Percentiles rank a stretch among this genome's conserved stretches.
These are phyloP conservation scores for Picochlorum sp. DNA, from an alignment of 139 green algal species.

Conservation along the genomic window DNA sequence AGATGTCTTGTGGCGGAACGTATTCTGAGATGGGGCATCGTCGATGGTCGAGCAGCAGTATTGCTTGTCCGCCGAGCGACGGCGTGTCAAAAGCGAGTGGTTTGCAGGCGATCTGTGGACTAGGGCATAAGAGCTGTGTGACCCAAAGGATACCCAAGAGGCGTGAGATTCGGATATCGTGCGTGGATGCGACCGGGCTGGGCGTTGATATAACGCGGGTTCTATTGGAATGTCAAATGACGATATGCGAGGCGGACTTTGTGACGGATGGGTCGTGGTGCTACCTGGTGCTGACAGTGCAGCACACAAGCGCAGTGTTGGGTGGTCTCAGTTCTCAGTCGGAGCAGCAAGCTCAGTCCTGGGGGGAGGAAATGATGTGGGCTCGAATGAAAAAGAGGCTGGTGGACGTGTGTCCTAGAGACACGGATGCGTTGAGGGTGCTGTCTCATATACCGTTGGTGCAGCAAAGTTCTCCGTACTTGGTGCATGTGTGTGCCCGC, in stretches of 20 bases:
- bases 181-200: slow-evolving; percentile 37
- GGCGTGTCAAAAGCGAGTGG: no score
- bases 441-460: not conserved
- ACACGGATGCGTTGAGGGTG: not conserved
- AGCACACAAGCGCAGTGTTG: no score
- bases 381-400: slow-evolving; percentile 23
- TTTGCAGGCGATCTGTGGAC: no score
- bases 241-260: slow-evolving; percentile 33
- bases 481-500: slow-evolving; percentile 21
- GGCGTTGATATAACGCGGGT: slow-evolving; percentile 29
- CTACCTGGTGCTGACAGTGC: slow-evolving; percentile 41
- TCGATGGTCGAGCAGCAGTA: no score
- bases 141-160: no score
- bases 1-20: no score
- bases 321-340: no score
- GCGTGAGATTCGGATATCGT: slow-evolving; percentile 39
- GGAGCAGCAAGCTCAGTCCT: no score
- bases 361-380: no score
- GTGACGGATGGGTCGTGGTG: slow-evolving; percentile 44
- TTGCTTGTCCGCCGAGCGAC: no score
- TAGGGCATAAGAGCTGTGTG: no score
- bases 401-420: slow-evolving; percentile 1
- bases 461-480: not conserved
- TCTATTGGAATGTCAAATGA: slow-evolving; percentile 47
- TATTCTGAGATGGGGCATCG: no score